These are phyloP conservation scores for Withania somnifera DNA, from an alignment of 305 asterid species.

Conservation along the genomic window DNA sequence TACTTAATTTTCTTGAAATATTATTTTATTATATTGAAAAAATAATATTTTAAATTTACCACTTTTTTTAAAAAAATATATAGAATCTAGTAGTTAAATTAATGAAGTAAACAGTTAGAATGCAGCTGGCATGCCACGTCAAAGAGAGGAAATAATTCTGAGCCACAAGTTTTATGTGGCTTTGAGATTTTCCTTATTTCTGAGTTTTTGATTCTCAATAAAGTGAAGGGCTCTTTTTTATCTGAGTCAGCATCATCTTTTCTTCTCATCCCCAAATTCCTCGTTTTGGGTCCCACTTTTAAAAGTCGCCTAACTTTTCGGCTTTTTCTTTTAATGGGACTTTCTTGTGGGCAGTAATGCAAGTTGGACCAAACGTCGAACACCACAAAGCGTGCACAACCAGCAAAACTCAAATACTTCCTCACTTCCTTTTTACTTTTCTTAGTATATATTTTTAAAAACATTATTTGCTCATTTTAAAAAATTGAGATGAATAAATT, in stretches of 20 bases:
- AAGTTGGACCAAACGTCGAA: not conserved
- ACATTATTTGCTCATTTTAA: too few species aligned
- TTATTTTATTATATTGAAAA: too few species aligned
- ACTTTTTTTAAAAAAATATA: too few species aligned
- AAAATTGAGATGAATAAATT: too few species aligned
- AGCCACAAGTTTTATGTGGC: conserved; percentile 84
- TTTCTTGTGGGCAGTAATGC: conserved; percentile 24
- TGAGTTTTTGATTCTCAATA: conserved; percentile 21
- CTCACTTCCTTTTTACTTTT: not conserved
- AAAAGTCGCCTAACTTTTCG: conserved; percentile 33
- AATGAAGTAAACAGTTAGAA: not conserved
- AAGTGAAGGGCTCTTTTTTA: conserved; percentile 31
- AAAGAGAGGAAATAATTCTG: conserved; percentile 24
- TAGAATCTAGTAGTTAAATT: too few species aligned
- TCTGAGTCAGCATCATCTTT: conserved; percentile 31
- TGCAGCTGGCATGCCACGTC: conserved; percentile 36
- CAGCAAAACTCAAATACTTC: not conserved
- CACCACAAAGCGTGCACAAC: not conserved
- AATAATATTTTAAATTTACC: too few species aligned
- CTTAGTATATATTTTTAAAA: too few species aligned
- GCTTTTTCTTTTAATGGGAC: not conserved
- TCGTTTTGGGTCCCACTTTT: not conserved
- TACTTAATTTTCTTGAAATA: too few species aligned
- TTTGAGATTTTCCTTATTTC: conserved; percentile 9
- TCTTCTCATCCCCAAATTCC: conserved; percentile 5